A percentile compares a stretch with the other conserved stretches of the same genome.
phyloP scores from a whole-genome alignment of 768 basidiomycete species.

The Kwoniella sp. region DNA sequence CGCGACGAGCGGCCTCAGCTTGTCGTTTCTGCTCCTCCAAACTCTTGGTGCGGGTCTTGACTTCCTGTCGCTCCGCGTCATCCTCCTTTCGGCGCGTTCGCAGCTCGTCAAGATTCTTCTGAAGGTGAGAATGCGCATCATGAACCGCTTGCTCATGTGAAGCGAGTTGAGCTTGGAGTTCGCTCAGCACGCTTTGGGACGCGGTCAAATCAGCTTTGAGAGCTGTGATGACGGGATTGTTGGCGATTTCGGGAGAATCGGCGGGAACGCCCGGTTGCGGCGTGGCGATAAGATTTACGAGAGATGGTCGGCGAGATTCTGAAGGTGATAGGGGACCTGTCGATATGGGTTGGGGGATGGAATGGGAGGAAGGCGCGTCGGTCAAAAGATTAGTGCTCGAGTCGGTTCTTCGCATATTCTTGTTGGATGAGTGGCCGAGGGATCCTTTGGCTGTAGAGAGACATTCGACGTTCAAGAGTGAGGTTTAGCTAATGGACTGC shows the following conservation, averaged over 20 bases:
- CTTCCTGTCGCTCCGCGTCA: conserved; percentile 73
- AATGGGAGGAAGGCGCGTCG: conserved; percentile 27
- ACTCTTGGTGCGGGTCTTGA: conserved; percentile 78
- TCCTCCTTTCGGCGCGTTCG: conserved; percentile 68
- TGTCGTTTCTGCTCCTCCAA: conserved; percentile 83
- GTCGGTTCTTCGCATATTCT: conserved; percentile 33
- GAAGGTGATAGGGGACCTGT: conserved; percentile 24
- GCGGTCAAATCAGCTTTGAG: conserved; percentile 46
- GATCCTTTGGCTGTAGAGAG: conserved; percentile 9
- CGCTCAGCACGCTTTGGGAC: conserved; percentile 42
- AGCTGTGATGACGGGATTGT: conserved; percentile 44
- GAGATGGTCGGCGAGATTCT: conserved; percentile 42
- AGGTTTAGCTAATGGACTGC: not conserved
- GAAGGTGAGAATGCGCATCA: conserved; percentile 64
- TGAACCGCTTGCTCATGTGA: conserved; percentile 46
- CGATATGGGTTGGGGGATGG: conserved; percentile 25
- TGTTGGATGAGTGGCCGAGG: conserved; percentile 30
- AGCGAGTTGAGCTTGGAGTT: conserved; percentile 37
- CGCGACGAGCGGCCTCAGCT: conserved; percentile 76
- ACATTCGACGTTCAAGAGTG: too few species aligned
- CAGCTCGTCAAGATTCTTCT: conserved; percentile 71
- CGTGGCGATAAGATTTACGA: conserved; percentile 33
- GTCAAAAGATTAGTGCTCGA: conserved; percentile 30
- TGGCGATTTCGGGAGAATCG: conserved; percentile 27
- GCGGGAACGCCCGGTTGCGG: conserved; percentile 22